Percentiles rank a stretch among this genome's conserved stretches.
phyloP scores from a whole-genome alignment of 2,329 filamentous ascomycete genomes.

The Talaromyces verruculosus region DNA sequence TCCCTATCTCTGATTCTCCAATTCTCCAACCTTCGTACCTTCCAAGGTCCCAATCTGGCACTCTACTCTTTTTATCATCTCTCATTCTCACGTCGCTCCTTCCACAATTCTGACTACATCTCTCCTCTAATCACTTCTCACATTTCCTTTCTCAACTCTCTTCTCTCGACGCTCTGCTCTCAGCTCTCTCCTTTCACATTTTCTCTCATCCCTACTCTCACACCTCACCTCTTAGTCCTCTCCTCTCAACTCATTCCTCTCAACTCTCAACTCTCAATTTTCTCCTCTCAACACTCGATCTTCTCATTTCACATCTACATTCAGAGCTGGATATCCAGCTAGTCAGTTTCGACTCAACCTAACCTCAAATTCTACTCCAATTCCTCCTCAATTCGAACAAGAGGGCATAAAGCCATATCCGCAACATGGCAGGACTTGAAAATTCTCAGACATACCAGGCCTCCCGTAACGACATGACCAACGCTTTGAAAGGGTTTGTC shows the following conservation, averaged over 20 bases:
- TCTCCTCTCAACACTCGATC: neutral
- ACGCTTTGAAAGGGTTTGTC: too few species aligned
- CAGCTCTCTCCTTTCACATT: too few species aligned
- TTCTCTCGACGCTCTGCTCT: too few species aligned
- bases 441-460: too few species aligned
- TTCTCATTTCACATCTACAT: neutral
- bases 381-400: neutral
- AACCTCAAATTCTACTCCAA: neutral
- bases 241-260: too few species aligned
- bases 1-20: too few species aligned
- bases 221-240: neutral
- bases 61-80: neutral
- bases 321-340: neutral
- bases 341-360: neutral
- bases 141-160: too few species aligned
- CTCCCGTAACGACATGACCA: too few species aligned
- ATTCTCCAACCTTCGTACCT: neutral
- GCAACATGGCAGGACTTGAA: too few species aligned
- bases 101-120: neutral
- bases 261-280: too few species aligned
- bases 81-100: neutral
- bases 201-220: neutral
- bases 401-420: neutral
- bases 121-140: too few species aligned
- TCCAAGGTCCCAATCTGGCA: neutral